phyloP scores from a whole-genome alignment of 768 basidiomycete species.

The Pleurotus cornucopiae region DNA sequence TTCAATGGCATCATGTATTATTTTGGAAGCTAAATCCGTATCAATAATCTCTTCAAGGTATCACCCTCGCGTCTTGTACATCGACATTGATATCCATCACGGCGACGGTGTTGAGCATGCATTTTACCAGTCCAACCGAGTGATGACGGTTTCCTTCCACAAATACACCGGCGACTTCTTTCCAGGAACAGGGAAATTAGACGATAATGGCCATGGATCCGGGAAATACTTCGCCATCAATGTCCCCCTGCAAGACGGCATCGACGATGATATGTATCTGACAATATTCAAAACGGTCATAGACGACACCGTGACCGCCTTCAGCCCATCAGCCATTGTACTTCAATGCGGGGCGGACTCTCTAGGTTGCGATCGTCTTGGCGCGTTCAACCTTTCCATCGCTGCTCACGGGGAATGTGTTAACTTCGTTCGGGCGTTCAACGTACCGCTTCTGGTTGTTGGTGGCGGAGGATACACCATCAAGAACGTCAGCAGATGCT shows the following conservation, averaged over 20 bases:
- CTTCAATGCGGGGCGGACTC: constrained; percentile 97
- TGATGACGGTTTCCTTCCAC: constrained; percentile 98
- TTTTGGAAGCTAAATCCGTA: neutral
- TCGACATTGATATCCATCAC: constrained; percentile 99
- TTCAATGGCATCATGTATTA: neutral
- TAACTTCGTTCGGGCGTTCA: constrained; percentile 90
- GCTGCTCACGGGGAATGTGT: constrained; percentile 98
- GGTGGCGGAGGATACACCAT: constrained; percentile 98
- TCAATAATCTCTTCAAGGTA: constrained; percentile 46
- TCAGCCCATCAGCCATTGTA: constrained; percentile 87
- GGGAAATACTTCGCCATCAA: constrained; percentile 97
- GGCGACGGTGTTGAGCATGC: constrained; percentile 98
- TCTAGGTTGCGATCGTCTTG: constrained; percentile 89
- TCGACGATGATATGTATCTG: constrained; percentile 97
- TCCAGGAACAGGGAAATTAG: constrained; percentile 93
- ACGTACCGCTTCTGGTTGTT: constrained; percentile 84
- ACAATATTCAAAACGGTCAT: constrained; percentile 95
- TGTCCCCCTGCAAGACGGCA: constrained; percentile 91
- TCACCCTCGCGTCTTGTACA: constrained; percentile 92
- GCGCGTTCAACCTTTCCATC: constrained; percentile 96
- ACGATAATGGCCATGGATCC: constrained; percentile 82
- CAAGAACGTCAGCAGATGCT: constrained; percentile 96
- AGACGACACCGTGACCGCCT: constrained; percentile 87
- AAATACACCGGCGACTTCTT: constrained; percentile 99
- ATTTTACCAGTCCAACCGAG: constrained; percentile 96